Evolutionary conservation across 2,329 filamentous ascomycete species (phyloP).

Genomic region (Zalaria obscura): DNA sequence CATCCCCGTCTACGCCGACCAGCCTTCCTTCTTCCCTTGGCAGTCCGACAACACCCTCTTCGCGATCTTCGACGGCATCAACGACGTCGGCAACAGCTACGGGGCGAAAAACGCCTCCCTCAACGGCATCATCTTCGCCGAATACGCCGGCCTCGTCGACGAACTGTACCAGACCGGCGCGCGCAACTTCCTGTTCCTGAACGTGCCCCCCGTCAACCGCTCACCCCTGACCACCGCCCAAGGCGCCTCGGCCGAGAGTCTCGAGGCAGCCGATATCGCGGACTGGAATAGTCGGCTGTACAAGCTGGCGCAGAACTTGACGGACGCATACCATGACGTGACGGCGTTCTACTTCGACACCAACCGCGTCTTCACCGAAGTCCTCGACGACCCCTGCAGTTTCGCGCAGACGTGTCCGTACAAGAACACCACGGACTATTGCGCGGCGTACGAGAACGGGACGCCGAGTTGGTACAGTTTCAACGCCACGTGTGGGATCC

Average conservation of each 20-base stretch:
- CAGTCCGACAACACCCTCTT: conserved; percentile 30
- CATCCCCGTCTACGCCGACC: conserved; percentile 25
- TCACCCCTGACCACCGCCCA: conserved; percentile 34
- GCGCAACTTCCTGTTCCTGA: conserved; percentile 35
- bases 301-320: conserved; percentile 27
- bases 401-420: conserved; percentile 36
- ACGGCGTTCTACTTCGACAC: conserved; percentile 42
- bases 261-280: conserved; percentile 27
- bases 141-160: conserved; percentile 22
- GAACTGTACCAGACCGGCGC: conserved; percentile 31
- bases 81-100: conserved; percentile 40
- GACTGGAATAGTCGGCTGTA: conserved; percentile 37
- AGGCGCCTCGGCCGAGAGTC: conserved; percentile 15
- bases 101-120: conserved; percentile 21
- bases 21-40: conserved; percentile 26
- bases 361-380: conserved; percentile 34
- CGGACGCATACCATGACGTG: conserved; percentile 22
- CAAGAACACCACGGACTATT: conserved; percentile 43
- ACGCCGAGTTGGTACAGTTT: conserved; percentile 23
- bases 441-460: conserved; percentile 37
- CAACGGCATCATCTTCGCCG: conserved; percentile 21
- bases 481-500: conserved; percentile 33
- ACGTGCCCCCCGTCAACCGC: conserved; percentile 35
- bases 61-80: conserved; percentile 41
- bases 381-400: conserved; percentile 37